Evolutionary conservation across 2,329 filamentous ascomycete genomes (phyloP).

Genomic region (Sclerotinia spermophila): DNA sequence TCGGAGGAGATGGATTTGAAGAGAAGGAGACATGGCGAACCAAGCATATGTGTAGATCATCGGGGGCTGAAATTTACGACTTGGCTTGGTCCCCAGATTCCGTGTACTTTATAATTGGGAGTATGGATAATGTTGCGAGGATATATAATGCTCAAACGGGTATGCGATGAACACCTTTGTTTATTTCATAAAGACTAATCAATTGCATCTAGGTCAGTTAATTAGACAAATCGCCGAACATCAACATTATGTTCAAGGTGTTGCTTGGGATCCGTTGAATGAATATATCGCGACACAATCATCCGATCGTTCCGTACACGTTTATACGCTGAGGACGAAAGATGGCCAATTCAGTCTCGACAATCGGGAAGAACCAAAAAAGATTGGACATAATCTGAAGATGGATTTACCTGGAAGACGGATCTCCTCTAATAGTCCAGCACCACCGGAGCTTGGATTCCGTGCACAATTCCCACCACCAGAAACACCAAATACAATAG

Average conservation of each 20-base stretch:
- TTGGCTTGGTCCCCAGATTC: constrained; percentile 98
- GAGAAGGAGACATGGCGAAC: constrained; percentile 97
- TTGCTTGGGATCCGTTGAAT: constrained; percentile 96
- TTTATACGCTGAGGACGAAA: constrained; percentile 94
- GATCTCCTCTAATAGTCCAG: constrained; percentile 88
- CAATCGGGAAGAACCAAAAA: constrained; percentile 61
- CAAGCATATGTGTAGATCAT: constrained; percentile 96
- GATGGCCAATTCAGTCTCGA: constrained; percentile 87
- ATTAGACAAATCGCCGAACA: constrained; percentile 95
- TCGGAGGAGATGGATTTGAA: constrained; percentile 81
- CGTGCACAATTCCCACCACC: constrained; percentile 61
- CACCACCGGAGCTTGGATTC: constrained; percentile 74
- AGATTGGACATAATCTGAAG: constrained; percentile 71
- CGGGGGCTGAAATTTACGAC: constrained; percentile 95
- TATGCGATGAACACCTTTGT: constrained; percentile 41
- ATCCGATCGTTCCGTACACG: constrained; percentile 95
- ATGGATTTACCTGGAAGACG: constrained; percentile 90
- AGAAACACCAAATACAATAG: constrained; percentile 53
- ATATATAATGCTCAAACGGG: constrained; percentile 95
- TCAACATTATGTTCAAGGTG: constrained; percentile 96
- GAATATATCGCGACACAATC: constrained; percentile 98
- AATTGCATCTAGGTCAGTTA: constrained; percentile 48
- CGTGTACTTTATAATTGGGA: constrained; percentile 93
- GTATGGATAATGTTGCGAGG: constrained; percentile 97
- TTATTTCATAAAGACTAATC: not conserved